phyloP scores from a whole-genome alignment of 306 rosid species.

The Cyclanthera cordifolia region DNA sequence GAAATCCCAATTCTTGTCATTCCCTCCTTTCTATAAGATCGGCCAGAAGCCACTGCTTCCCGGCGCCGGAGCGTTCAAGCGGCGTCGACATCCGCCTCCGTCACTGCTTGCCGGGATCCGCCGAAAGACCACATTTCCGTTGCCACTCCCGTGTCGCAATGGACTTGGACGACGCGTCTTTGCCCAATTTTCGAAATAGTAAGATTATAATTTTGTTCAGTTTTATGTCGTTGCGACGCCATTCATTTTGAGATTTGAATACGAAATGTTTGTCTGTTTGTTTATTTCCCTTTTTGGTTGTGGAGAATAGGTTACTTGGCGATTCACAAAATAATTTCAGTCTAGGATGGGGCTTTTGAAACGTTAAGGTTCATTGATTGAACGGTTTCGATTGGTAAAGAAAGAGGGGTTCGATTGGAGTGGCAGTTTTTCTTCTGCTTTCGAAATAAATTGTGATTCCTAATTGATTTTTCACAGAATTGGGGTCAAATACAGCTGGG shows the following conservation, averaged over 20 bases:
- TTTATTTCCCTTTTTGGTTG: neutral
- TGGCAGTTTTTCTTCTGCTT: neutral
- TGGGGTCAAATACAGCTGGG: neutral
- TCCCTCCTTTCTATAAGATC: neutral
- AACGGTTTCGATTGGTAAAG: too few relatives aligned
- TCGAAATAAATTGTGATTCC: neutral
- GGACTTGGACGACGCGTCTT: slow-evolving; percentile 1
- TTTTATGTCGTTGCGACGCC: neutral
- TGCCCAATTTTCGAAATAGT: slow-evolving; percentile 3
- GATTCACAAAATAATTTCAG: neutral
- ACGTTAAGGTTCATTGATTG: too few relatives aligned
- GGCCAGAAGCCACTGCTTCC: neutral
- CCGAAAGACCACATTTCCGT: slow-evolving; percentile 1
- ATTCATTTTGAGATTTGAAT: neutral
- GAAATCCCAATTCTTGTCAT: slow-evolving; percentile 11
- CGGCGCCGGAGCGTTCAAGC: neutral
- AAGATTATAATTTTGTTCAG: neutral
- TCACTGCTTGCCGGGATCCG: neutral
- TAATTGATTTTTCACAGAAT: neutral
- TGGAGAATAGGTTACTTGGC: neutral
- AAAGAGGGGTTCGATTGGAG: slow-evolving; percentile 2
- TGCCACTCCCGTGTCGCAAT: slow-evolving; percentile 6
- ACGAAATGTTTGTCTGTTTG: neutral
- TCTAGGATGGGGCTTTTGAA: too few relatives aligned
- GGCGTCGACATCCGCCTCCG: slow-evolving; percentile 1